A percentile compares a stretch with the other conserved stretches of the same genome.
These are phyloP conservation scores for Kodamaea neixiangensis DNA, from an alignment of 805 yeast species.

Conservation along the genomic window DNA sequence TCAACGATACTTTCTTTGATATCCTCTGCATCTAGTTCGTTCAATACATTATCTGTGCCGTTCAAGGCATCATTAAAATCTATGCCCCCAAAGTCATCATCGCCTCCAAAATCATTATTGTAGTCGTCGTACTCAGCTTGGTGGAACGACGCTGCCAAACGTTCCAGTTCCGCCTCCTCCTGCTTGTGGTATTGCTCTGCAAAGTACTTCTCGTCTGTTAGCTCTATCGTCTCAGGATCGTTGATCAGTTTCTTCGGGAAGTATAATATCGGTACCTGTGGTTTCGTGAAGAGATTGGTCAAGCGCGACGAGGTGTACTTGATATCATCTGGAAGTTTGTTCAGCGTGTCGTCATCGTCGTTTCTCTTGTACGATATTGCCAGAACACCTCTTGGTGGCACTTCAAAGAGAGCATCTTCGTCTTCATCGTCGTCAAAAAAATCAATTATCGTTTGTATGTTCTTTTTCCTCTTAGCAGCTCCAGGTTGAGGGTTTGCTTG, in stretches of 20 bases:
- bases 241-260: slow-evolving; percentile 16
- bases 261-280: slow-evolving; percentile 43
- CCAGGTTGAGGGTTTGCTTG: slow-evolving; percentile 2
- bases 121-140: slow-evolving; percentile 45
- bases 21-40: slow-evolving; percentile 12
- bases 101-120: slow-evolving; percentile 36
- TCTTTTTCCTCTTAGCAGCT: slow-evolving; percentile 21
- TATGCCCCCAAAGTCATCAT: slow-evolving; percentile 37
- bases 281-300: slow-evolving; percentile 68
- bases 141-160: slow-evolving; percentile 38
- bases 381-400: slow-evolving; percentile 24
- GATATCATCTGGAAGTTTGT: slow-evolving; percentile 70
- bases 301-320: slow-evolving; percentile 70
- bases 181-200: slow-evolving; percentile 59
- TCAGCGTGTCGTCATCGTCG: slow-evolving; percentile 33
- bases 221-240: slow-evolving; percentile 24
- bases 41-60: slow-evolving; percentile 21
- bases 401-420: slow-evolving; percentile 35
- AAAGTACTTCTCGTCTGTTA: slow-evolving; percentile 71
- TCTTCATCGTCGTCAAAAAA: slow-evolving; percentile 38
- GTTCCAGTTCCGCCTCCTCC: slow-evolving; percentile 35
- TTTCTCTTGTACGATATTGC: slow-evolving; percentile 30
- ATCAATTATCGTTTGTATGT: slow-evolving; percentile 27
- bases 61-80: slow-evolving; percentile 47
- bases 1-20: slow-evolving; percentile 15